phyloP scores from a whole-genome alignment of 768 basidiomycete species.

The Auriscalpium orientale region DNA sequence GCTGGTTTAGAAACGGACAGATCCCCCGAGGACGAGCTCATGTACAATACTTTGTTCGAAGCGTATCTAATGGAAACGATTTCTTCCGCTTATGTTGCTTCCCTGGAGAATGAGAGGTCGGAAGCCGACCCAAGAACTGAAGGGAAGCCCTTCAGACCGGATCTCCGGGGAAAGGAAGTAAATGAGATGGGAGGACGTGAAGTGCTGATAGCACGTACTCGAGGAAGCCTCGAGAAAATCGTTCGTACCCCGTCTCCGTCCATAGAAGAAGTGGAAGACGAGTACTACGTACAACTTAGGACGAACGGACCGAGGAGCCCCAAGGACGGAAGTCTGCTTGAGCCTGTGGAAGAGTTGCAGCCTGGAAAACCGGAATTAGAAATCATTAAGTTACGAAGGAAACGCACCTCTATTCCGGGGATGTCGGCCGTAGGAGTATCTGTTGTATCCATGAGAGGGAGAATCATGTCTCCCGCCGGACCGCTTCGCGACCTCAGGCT shows the following conservation, averaged over 20 bases:
- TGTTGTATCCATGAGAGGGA: background rate
- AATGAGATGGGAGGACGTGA: no score
- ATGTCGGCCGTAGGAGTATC: background rate
- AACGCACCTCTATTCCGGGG: background rate
- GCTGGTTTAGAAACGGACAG: slow-evolving; percentile 7
- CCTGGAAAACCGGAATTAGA: slow-evolving; percentile 19
- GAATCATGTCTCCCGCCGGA: background rate
- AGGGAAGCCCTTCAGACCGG: no score
- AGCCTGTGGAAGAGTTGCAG: background rate
- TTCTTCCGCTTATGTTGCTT: background rate
- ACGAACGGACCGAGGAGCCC: background rate
- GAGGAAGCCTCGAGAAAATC: background rate
- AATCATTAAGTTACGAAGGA: background rate
- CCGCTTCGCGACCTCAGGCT: background rate
- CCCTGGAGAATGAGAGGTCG: no score
- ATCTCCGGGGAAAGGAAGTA: no score
- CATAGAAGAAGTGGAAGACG: background rate
- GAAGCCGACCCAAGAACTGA: no score
- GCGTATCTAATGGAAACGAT: background rate
- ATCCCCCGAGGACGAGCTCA: slow-evolving; percentile 24
- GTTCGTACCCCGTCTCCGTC: background rate
- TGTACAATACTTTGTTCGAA: slow-evolving; percentile 15
- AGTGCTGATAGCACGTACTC: no score
- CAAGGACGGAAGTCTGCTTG: background rate
- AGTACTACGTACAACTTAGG: background rate